phyloP scores from a whole-genome alignment of 768 basidiomycete species.

The Podaxis rugospora region DNA sequence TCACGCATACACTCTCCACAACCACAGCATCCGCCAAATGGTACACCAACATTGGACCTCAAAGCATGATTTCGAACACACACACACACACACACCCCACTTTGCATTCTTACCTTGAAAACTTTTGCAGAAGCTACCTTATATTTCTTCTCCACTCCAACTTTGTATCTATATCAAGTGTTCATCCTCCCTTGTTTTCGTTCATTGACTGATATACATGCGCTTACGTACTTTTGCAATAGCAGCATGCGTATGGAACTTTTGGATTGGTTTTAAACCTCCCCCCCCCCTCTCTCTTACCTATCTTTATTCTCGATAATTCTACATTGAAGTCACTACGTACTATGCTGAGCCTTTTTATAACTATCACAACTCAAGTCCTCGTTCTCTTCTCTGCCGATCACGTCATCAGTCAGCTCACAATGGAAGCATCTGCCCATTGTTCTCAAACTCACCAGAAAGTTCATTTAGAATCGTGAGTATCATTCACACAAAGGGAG shows the following conservation, averaged over 20 bases:
- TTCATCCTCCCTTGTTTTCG: background rate
- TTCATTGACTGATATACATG: background rate
- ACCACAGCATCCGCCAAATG: constrained; percentile 17
- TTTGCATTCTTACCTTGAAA: too few species aligned
- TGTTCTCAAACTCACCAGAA: background rate
- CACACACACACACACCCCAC: too few species aligned
- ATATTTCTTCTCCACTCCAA: background rate
- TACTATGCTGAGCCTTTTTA: too few species aligned
- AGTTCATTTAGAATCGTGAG: background rate
- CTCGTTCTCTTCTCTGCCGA: background rate
- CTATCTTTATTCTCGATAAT: background rate
- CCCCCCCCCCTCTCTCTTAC: background rate
- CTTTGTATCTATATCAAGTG: background rate
- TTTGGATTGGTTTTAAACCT: background rate
- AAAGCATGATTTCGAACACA: constrained; percentile 18
- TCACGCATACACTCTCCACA: constrained; percentile 20
- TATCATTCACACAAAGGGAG: background rate
- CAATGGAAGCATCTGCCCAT: background rate
- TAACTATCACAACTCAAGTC: too few species aligned
- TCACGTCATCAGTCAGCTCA: background rate
- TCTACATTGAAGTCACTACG: too few species aligned
- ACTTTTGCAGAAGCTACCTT: background rate
- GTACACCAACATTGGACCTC: constrained; percentile 22
- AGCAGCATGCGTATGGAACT: background rate
- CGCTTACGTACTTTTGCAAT: background rate